Conservation (phyloP, 148 eudicot genomes). For the Amaranthus palmeri region DNA sequence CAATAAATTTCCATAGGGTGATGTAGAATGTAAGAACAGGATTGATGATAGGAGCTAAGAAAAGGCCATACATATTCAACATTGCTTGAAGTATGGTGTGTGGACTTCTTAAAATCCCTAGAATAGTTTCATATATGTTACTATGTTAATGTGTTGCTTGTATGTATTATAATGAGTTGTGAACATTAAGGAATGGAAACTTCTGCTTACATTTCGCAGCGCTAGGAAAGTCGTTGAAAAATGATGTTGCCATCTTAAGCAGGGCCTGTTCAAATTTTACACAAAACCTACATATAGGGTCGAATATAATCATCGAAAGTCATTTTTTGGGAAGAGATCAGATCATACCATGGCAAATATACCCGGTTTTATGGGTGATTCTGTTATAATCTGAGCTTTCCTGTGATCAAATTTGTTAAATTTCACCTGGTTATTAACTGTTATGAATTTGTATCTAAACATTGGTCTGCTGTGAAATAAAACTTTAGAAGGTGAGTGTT, state of each 20-base stretch:
- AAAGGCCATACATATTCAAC: slow-evolving; percentile 32
- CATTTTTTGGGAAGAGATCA: background rate
- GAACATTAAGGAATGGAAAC: background rate
- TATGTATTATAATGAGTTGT: background rate
- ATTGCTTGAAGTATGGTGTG: slow-evolving; percentile 37
- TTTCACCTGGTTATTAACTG: background rate
- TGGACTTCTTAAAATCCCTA: slow-evolving; percentile 82
- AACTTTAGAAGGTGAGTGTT: background rate
- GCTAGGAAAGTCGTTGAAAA: slow-evolving; percentile 67
- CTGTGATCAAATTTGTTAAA: slow-evolving; percentile 32
- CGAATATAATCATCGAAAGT: background rate
- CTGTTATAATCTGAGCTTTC: slow-evolving; percentile 57
- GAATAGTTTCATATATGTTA: slow-evolving; percentile 7
- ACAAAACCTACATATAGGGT: background rate
- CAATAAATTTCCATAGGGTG: slow-evolving; percentile 41
- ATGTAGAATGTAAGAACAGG: slow-evolving; percentile 58
- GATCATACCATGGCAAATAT: slow-evolving; percentile 54
- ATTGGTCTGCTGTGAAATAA: background rate
- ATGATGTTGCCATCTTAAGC: slow-evolving; percentile 47
- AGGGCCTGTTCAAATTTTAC: slow-evolving; percentile 34
- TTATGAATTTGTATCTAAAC: background rate
- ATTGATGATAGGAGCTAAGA: slow-evolving; percentile 41
- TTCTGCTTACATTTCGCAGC: slow-evolving; percentile 58
- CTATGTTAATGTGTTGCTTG: background rate
- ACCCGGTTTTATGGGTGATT: slow-evolving; percentile 88